A percentile compares a stretch with the other conserved stretches of the same genome.
These are phyloP conservation scores for Amaranthus palmeri DNA, from an alignment of 148 eudicot species.

Conservation along the genomic window DNA sequence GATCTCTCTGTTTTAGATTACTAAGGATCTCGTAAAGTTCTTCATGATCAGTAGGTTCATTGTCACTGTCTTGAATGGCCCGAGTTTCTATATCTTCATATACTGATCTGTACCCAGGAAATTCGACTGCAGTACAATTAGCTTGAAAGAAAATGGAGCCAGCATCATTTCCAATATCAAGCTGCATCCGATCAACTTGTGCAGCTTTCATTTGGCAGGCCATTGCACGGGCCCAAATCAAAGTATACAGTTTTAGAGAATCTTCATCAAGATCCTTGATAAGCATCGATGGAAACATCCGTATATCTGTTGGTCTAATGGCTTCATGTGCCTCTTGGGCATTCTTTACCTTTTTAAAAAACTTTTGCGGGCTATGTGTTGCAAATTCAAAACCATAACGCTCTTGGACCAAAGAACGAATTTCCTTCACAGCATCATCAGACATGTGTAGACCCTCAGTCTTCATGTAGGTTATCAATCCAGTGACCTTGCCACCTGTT, in stretches of 20 bases:
- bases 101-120: slow-evolving; percentile 71
- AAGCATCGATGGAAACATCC: slow-evolving; percentile 63
- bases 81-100: slow-evolving; percentile 64
- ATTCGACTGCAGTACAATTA: slow-evolving; percentile 54
- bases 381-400: slow-evolving; percentile 66
- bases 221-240: slow-evolving; percentile 92
- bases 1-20: slow-evolving; percentile 50
- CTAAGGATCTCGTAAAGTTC: slow-evolving; percentile 43
- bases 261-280: slow-evolving; percentile 67
- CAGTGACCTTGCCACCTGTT: slow-evolving; percentile 54
- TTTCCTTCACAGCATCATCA: slow-evolving; percentile 62
- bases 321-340: slow-evolving; percentile 99
- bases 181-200: slow-evolving; percentile 54
- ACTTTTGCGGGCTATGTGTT: slow-evolving; percentile 53
- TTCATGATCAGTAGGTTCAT: slow-evolving; percentile 39
- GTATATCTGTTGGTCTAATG: slow-evolving; percentile 83
- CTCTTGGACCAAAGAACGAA: slow-evolving; percentile 53
- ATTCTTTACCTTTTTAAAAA: slow-evolving; percentile 82
- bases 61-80: slow-evolving; percentile 40
- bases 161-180: slow-evolving; percentile 55
- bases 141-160: slow-evolving; percentile 58
- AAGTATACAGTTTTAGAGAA: slow-evolving; percentile 65
- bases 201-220: slow-evolving; percentile 96
- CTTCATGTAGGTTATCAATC: slow-evolving; percentile 91
- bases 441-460: slow-evolving; percentile 93